Evolutionary conservation across 768 basidiomycete species (phyloP).

Genomic region (Boletellus sp.): DNA sequence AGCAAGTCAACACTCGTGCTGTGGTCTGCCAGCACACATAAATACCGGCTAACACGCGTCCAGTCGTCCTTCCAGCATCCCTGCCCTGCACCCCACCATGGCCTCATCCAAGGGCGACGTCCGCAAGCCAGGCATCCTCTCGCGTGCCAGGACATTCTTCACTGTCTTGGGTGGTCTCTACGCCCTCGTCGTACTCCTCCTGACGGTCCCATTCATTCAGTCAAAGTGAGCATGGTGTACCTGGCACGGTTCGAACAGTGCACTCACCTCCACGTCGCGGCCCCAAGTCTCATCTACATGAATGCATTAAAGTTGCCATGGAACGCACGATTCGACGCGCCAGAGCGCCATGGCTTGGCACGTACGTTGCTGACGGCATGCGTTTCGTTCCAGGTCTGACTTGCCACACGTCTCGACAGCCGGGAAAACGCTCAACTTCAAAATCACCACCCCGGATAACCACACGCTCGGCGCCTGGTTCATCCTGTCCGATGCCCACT

Average conservation of each 20-base stretch:
- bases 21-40: neutral
- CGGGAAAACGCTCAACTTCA: conserved; percentile 72
- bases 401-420: conserved; percentile 46
- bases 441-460: conserved; percentile 72
- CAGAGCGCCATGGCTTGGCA: conserved; percentile 78
- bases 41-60: conserved; percentile 16
- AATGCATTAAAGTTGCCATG: conserved; percentile 64
- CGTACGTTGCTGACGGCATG: conserved; percentile 44
- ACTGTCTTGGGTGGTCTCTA: conserved; percentile 52
- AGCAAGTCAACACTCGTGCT: neutral
- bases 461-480: conserved; percentile 88
- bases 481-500: conserved; percentile 63
- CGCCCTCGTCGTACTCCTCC: conserved; percentile 44
- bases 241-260: conserved; percentile 14
- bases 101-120: neutral
- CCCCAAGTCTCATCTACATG: conserved; percentile 53
- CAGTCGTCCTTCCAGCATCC: neutral
- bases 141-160: conserved; percentile 31
- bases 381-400: neutral
- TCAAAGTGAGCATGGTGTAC: conserved; percentile 49
- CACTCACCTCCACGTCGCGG: conserved; percentile 19
- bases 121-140: conserved; percentile 17
- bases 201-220: conserved; percentile 65
- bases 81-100: conserved; percentile 14
- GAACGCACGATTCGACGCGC: conserved; percentile 58